phyloP scores from a whole-genome alignment of 768 basidiomycete genomes.

The Amyloporia xantha region DNA sequence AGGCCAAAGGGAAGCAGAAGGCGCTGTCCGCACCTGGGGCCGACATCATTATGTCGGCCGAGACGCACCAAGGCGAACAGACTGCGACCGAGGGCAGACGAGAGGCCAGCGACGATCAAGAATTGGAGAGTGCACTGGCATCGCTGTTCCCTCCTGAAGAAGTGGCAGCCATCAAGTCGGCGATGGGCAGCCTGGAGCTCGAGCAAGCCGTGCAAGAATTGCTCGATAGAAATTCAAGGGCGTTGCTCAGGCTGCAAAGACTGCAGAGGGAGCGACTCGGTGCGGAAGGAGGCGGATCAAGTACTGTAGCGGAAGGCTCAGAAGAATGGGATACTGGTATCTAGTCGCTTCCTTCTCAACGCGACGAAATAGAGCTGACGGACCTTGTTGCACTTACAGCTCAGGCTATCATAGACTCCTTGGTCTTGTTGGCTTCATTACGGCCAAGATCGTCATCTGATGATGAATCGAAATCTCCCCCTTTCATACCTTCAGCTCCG shows the following conservation, averaged over 20 bases:
- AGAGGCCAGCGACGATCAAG: constrained; percentile 13
- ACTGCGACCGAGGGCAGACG: background rate
- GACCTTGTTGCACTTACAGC: constrained; percentile 36
- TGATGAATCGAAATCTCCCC: constrained; percentile 29
- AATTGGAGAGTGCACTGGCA: constrained; percentile 39
- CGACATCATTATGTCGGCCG: constrained; percentile 13
- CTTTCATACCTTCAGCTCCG: constrained; percentile 57
- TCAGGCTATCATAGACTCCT: constrained; percentile 63
- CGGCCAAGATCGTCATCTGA: constrained; percentile 53
- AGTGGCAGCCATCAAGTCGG: constrained; percentile 48
- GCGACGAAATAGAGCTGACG: background rate
- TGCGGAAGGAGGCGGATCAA: constrained; percentile 36
- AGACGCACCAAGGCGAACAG: background rate
- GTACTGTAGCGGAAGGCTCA: constrained; percentile 52
- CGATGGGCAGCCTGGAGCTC: constrained; percentile 54
- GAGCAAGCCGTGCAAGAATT: constrained; percentile 67
- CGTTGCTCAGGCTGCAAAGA: constrained; percentile 56
- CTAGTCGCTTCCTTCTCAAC: background rate
- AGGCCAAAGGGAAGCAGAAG: constrained; percentile 22
- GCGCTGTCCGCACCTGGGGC: constrained; percentile 6
- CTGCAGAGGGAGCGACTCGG: constrained; percentile 55
- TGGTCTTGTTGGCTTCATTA: constrained; percentile 60
- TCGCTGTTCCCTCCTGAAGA: constrained; percentile 53
- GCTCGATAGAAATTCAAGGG: constrained; percentile 56
- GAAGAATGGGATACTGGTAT: constrained; percentile 82